phyloP scores from a whole-genome alignment of 2,329 filamentous ascomycete species.

The Fusarium citri region DNA sequence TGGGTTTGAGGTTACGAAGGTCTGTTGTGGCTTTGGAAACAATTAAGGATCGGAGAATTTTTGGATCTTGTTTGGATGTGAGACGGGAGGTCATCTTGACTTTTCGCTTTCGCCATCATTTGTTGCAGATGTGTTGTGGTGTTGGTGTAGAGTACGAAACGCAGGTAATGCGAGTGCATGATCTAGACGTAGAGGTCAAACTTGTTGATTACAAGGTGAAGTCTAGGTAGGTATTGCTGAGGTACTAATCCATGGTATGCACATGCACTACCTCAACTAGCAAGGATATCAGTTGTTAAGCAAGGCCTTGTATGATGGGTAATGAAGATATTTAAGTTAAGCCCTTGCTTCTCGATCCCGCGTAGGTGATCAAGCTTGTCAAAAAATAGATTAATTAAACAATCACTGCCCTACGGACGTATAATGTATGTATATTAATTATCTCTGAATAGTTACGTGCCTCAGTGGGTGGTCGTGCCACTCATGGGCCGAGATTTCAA shows the following conservation, averaged over 20 bases:
- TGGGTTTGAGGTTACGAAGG: neutral
- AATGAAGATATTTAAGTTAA: neutral
- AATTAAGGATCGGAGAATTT: neutral
- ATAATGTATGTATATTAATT: neutral
- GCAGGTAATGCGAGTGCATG: no score
- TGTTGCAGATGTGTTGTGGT: neutral
- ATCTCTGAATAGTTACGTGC: constrained; percentile 12
- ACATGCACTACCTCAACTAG: no score
- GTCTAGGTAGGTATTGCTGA: neutral
- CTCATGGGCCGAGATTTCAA: constrained; percentile 20
- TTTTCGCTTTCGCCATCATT: neutral
- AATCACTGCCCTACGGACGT: neutral
- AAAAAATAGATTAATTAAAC: neutral
- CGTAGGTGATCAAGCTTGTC: neutral
- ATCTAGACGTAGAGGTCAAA: neutral
- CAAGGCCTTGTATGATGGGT: neutral
- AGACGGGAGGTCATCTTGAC: neutral
- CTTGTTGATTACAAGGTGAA: neutral
- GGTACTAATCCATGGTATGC: neutral
- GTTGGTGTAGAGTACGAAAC: no score
- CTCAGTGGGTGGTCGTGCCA: constrained; percentile 7
- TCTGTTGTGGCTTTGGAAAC: neutral
- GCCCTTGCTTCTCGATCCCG: neutral
- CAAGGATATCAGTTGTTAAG: neutral
- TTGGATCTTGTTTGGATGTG: constrained; percentile 1